These are phyloP conservation scores for Lagenidium giganteum DNA, from an alignment of 352 stramenopile species.

Conservation along the genomic window DNA sequence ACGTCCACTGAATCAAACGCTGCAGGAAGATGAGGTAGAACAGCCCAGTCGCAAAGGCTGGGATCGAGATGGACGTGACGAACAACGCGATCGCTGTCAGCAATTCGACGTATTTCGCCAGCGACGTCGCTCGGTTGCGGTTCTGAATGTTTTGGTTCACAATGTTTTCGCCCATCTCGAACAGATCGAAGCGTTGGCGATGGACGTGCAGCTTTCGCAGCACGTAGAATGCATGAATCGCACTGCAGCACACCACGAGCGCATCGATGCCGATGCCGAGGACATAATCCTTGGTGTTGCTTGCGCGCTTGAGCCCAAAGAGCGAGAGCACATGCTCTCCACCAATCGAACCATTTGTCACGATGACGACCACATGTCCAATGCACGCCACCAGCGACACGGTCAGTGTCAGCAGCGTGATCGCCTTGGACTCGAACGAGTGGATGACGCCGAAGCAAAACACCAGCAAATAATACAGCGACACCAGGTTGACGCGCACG, in stretches of 20 bases:
- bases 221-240: constrained; percentile 46
- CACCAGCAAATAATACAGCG: constrained; percentile 51
- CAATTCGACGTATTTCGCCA: constrained; percentile 31
- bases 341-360: constrained; percentile 15
- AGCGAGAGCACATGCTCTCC: constrained; percentile 1
- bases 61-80: constrained; percentile 37
- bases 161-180: constrained; percentile 33
- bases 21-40: constrained; percentile 49
- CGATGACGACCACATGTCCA: constrained; percentile 24
- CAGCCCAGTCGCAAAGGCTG: constrained; percentile 35
- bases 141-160: constrained; percentile 20
- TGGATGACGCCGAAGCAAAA: constrained; percentile 48
- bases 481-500: constrained; percentile 38
- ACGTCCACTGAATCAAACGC: constrained; percentile 50
- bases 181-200: constrained; percentile 34
- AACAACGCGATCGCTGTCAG: constrained; percentile 40
- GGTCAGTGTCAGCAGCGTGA: constrained; percentile 31
- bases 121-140: constrained; percentile 17
- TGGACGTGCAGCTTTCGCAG: constrained; percentile 17
- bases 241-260: constrained; percentile 32
- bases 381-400: constrained; percentile 30
- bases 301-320: constrained; percentile 32
- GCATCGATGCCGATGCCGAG: constrained; percentile 40
- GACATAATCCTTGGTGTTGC: constrained; percentile 25
- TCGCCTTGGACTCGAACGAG: constrained; percentile 40